Evolutionary conservation across 306 rosid species (phyloP).

Genomic region (Dalbergia cultrata): DNA sequence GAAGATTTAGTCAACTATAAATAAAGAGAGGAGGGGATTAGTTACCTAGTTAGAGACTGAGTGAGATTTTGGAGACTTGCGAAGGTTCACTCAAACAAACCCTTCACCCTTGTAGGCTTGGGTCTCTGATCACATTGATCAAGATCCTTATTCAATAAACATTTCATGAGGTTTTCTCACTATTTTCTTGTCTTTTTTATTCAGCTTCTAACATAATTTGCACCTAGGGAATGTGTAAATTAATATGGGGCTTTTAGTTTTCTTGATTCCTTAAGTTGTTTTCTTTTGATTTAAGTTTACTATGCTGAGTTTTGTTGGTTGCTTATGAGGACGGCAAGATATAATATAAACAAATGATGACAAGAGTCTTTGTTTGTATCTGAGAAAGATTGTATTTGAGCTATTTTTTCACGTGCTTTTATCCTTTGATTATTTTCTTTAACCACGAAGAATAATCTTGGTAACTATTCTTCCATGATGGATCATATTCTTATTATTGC

Average conservation of each 20-base stretch:
- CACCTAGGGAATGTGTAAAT: conserved; percentile 18
- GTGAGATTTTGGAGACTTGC: too few species aligned
- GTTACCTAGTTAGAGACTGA: too few species aligned
- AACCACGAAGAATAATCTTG: conserved; percentile 1
- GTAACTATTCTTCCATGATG: background rate
- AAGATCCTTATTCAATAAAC: too few species aligned
- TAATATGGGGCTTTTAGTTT: background rate
- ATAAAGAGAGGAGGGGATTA: too few species aligned
- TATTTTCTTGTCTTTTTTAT: too few species aligned
- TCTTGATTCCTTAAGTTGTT: background rate
- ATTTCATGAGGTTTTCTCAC: too few species aligned
- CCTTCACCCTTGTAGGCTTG: too few species aligned
- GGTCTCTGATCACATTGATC: too few species aligned
- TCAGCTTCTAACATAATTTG: too few species aligned
- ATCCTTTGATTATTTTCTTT: conserved; percentile 8
- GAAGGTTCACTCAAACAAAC: too few species aligned
- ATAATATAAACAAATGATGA: background rate
- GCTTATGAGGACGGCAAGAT: conserved; percentile 26
- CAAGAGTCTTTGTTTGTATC: background rate
- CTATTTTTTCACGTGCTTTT: conserved; percentile 15
- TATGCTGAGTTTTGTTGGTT: conserved; percentile 31
- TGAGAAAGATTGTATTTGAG: conserved; percentile 12
- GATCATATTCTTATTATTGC: too few species aligned
- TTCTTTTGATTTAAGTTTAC: conserved; percentile 36
- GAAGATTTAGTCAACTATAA: too few species aligned